phyloP scores from a whole-genome alignment of 352 stramenopile genomes.

The Saprolegnia parasitica region DNA sequence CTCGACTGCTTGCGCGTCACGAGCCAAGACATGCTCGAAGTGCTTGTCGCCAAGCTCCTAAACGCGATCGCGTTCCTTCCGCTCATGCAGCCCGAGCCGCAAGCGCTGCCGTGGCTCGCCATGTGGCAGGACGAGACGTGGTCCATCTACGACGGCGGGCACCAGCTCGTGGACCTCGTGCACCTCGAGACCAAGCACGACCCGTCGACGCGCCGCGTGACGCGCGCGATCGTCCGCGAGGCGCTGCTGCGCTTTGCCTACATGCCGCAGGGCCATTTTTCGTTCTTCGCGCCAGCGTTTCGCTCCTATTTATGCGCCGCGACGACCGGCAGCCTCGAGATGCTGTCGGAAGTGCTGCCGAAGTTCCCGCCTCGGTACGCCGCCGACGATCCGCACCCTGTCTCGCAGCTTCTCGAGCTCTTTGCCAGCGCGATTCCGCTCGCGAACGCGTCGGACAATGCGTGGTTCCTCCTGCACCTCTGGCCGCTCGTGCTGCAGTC shows the following conservation, averaged over 20 bases:
- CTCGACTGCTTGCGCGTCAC: conserved; percentile 52
- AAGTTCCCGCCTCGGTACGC: conserved; percentile 13
- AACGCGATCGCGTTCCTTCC: conserved; percentile 27
- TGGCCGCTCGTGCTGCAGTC: conserved; percentile 49
- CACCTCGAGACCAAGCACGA: conserved; percentile 42
- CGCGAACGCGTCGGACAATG: conserved; percentile 54
- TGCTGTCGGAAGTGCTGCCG: conserved; percentile 39
- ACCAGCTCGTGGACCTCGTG: conserved; percentile 55
- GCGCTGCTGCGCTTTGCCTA: conserved; percentile 39
- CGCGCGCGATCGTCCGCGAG: conserved; percentile 44
- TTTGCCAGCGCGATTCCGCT: conserved; percentile 33
- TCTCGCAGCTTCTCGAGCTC: conserved; percentile 21
- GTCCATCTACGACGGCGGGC: conserved; percentile 38
- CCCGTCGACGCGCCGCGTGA: conserved; percentile 30
- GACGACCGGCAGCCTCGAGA: conserved; percentile 39
- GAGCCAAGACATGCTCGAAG: conserved; percentile 46
- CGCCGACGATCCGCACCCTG: conserved; percentile 19
- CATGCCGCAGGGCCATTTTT: conserved; percentile 35
- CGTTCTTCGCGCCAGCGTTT: conserved; percentile 46
- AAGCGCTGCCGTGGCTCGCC: conserved; percentile 22
- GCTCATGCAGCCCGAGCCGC: conserved; percentile 11
- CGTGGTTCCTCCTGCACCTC: conserved; percentile 71
- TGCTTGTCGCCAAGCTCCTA: conserved; percentile 32
- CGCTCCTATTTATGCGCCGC: conserved; percentile 45
- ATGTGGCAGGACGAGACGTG: conserved; percentile 34